Conservation (phyloP, 2,329 filamentous ascomycete genomes). For the Coniochaeta sp. region DNA sequence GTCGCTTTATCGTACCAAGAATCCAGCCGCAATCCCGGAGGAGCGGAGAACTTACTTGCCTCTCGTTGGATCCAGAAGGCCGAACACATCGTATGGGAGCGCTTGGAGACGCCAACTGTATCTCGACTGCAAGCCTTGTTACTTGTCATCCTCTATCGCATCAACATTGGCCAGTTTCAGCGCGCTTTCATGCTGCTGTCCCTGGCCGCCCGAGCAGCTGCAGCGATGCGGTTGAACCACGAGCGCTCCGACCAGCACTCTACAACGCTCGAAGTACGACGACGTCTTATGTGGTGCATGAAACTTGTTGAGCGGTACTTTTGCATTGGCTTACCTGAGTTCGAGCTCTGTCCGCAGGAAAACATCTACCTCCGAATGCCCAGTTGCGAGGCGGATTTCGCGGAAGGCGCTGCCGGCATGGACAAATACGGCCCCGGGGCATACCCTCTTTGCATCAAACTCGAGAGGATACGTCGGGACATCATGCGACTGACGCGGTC, state of each 20-base stretch:
- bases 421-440: constrained; percentile 8
- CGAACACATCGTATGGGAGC: constrained; percentile 22
- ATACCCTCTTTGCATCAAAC: constrained; percentile 10
- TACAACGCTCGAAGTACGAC: constrained; percentile 27
- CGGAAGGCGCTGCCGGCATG: neutral
- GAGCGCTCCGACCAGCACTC: constrained; percentile 25
- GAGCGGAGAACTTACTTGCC: constrained; percentile 12
- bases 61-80: constrained; percentile 21
- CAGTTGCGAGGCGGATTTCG: constrained; percentile 24
- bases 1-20: constrained; percentile 20
- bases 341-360: constrained; percentile 30
- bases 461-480: constrained; percentile 13
- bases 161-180: constrained; percentile 23
- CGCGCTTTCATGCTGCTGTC: constrained; percentile 28
- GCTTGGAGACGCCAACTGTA: constrained; percentile 23
- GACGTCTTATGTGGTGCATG: constrained; percentile 31
- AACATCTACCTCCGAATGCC: constrained; percentile 29
- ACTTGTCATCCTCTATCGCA: constrained; percentile 22
- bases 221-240: constrained; percentile 31
- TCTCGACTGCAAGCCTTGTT: constrained; percentile 24
- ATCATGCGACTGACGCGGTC: constrained; percentile 14
- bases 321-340: constrained; percentile 32
- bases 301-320: constrained; percentile 32
- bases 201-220: constrained; percentile 25
- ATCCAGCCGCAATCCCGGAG: constrained; percentile 7